Conservation (phyloP, 23 red algal genomes). For the Chondrus crispus region DNA sequence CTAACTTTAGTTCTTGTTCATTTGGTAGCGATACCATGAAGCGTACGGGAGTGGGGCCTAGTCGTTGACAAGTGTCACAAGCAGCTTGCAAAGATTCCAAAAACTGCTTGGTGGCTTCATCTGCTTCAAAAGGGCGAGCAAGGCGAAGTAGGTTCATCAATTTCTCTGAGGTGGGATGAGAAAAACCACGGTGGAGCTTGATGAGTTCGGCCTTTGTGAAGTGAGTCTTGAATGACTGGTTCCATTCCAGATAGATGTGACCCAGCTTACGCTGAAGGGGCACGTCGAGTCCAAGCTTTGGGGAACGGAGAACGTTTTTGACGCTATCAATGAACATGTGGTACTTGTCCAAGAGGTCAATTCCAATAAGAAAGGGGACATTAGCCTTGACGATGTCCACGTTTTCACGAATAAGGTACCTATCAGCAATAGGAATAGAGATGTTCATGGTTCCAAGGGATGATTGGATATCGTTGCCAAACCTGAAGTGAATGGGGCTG, state of each 20-base stretch:
- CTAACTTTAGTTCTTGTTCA: not conserved
- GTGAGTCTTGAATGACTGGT: not conserved
- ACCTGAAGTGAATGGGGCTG: not conserved
- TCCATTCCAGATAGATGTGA: not conserved
- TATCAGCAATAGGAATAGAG: not conserved
- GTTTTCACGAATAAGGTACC: not conserved
- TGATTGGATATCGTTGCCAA: not conserved
- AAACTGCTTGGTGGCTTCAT: not conserved
- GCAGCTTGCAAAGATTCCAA: not conserved
- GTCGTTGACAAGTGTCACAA: constrained; percentile 12
- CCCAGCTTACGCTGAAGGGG: not conserved
- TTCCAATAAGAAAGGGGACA: not conserved
- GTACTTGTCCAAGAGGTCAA: not conserved
- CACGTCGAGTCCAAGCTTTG: not conserved
- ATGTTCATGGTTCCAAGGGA: not conserved
- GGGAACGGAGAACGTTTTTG: not conserved
- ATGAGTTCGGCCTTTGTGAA: not conserved
- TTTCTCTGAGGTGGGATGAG: not conserved
- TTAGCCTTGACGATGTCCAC: not conserved
- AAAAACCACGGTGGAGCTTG: not conserved
- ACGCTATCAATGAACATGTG: not conserved
- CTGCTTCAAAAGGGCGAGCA: not conserved
- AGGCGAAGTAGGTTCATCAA: not conserved
- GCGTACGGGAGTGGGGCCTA: not conserved
- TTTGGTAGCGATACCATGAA: constrained; percentile 4